Evolutionary conservation across 2,329 filamentous ascomycete species (phyloP), one percentile per base, ranked within the genome.

Genomic region (Monilinia polystroma): DNA sequence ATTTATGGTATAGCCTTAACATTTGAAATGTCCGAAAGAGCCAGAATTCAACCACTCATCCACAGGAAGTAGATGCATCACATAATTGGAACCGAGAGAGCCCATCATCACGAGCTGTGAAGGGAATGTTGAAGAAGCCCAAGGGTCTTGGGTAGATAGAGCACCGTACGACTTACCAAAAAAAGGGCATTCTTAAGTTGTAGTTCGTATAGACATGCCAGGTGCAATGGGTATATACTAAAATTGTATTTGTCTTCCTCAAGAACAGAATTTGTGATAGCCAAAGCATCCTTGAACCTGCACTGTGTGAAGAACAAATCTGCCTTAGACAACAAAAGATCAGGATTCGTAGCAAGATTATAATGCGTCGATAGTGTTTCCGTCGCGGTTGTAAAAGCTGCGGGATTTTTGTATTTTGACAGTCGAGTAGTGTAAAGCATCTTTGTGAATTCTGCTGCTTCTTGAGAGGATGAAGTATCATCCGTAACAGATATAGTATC

Each of bases 341-440:
- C 95, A 0, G 94, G 89, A 74, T 99, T 99, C 23, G 86, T 81
- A 6, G 87, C 84, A 29, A 99, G 87, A 66, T 91, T 92, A 79
- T 99, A 99, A 77, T 98, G 94, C 0, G 93, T 96, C 4, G 92
- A 93, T 18, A 99, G 85, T 0, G 91, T 94, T 77, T 98, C 93
- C 68, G 93, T 92, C 6, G 95, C 94, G 38, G 89, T 85, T 38
- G 90, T 90, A 75, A 98, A 94, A 2, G 92, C 87, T 1, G 87
- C 83, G 0, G 93, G 92, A 65, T 96, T 93, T 32, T 92, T 89
- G 78, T 99, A 99, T 78, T 98, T 99, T 69, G 93, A 97, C 29
- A 99, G 82, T 29, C 93, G 87, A 3, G 95, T 99, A 5, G 92
- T 97, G 80, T 99, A 99, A 32, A 99, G 88, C 85, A 96, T 95